Percentiles rank a stretch among this genome's conserved stretches.
phyloP scores from a whole-genome alignment of 2,329 filamentous ascomycete species.

The Exutisphaerella laricina region DNA sequence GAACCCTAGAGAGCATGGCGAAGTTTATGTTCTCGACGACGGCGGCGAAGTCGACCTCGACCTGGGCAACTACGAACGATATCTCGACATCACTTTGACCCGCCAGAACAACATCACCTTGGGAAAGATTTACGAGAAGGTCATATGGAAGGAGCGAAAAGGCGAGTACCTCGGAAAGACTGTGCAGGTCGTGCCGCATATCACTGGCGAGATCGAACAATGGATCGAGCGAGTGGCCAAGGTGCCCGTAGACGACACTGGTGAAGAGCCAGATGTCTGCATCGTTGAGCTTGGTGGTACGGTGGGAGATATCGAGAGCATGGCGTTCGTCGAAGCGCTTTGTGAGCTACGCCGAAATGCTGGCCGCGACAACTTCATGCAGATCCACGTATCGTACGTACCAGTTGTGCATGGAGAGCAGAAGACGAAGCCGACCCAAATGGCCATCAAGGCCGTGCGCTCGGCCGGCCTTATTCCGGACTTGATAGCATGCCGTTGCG shows the following conservation, averaged over 20 bases:
- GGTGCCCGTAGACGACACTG: constrained; percentile 80
- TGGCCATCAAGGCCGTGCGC: constrained; percentile 76
- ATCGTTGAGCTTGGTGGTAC: constrained; percentile 70
- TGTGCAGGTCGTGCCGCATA: constrained; percentile 89
- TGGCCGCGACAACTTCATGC: constrained; percentile 74
- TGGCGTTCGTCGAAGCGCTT: constrained; percentile 82
- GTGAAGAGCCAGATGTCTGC: constrained; percentile 81
- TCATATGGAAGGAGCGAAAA: constrained; percentile 67
- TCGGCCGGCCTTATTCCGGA: constrained; percentile 63
- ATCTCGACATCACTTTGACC: constrained; percentile 74
- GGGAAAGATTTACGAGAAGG: constrained; percentile 88
- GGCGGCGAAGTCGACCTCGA: constrained; percentile 73
- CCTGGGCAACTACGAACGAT: constrained; percentile 72
- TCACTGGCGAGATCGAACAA: constrained; percentile 86
- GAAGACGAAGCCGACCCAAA: constrained; percentile 96
- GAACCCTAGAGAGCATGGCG: constrained; percentile 71
- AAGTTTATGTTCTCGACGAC: constrained; percentile 82
- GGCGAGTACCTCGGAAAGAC: constrained; percentile 81
- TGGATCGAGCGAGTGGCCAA: constrained; percentile 84
- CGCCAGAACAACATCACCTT: constrained; percentile 95
- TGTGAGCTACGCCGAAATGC: constrained; percentile 68
- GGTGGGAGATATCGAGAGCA: constrained; percentile 77
- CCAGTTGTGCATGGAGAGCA: constrained; percentile 72
- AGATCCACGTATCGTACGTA: constrained; percentile 85
- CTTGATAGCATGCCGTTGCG: constrained; percentile 87